Percentiles rank a stretch among this genome's conserved stretches.
Evolutionary conservation across 1,284 basidiomycete species (phyloP).

Genomic region (Pascua guehoae): DNA sequence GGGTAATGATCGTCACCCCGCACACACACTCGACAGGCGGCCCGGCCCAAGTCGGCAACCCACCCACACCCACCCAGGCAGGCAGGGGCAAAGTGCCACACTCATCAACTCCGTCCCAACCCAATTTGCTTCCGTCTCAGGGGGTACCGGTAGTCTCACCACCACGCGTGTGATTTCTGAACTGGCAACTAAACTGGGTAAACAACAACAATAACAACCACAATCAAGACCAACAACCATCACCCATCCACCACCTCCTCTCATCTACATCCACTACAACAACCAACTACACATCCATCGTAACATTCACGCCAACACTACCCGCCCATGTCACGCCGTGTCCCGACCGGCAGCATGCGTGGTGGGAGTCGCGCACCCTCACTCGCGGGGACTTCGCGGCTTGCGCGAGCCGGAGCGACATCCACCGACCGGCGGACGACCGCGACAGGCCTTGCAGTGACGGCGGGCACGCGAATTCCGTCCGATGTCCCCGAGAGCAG

Average conservation of each 20-base stretch:
- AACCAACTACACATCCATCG: background rate
- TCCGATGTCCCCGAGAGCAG: slow-evolving; percentile 52
- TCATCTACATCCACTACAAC: background rate
- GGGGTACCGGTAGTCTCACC: too few relatives aligned
- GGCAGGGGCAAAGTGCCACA: too few relatives aligned
- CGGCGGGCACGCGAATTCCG: background rate
- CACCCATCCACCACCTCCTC: background rate
- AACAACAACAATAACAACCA: slow-evolving; percentile 2
- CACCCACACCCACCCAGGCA: too few relatives aligned
- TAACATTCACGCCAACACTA: slow-evolving; percentile 1
- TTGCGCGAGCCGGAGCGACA: background rate
- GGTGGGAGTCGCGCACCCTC: slow-evolving; percentile 19
- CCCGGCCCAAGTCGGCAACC: too few relatives aligned
- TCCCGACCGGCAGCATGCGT: slow-evolving; percentile 13
- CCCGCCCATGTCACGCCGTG: slow-evolving; percentile 28
- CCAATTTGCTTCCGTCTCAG: too few relatives aligned
- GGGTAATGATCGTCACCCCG: too few relatives aligned
- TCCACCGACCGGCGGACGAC: background rate
- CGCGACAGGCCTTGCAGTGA: background rate
- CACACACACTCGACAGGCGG: too few relatives aligned
- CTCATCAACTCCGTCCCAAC: too few relatives aligned
- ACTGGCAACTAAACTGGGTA: background rate
- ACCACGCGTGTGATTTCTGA: too few relatives aligned
- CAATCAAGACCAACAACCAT: background rate
- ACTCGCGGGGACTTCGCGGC: slow-evolving; percentile 6